Evolutionary conservation across 129 eudicot genomes (phyloP), one percentile per base, ranked within the genome.

Genomic region (Flaveria sonorensis): DNA sequence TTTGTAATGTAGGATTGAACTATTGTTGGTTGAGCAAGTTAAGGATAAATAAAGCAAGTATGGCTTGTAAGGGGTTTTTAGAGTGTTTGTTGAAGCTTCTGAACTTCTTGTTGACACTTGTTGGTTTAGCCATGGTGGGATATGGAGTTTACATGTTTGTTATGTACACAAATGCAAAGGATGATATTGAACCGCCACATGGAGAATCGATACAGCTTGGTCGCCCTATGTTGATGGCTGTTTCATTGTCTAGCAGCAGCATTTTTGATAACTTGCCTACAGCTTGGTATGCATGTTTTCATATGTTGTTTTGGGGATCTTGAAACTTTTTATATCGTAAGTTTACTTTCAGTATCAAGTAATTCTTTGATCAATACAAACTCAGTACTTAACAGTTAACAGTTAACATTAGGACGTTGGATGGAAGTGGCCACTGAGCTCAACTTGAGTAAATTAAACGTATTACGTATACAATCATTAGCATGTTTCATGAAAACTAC

Each of bases 21-120:
- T 0, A 21, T 79, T 46, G 28, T 71, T 61, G 72, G 14, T 71
- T 19, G 71, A 79, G 77, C 10, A 62, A 48, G n/a, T 18, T 36
- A 3, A 64, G 47, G 21, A 39, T 10, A 76, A 50, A 18, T 8
- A 20, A 24, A 59, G 4, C 14, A 56, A 73, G 68, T 72, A 87
- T 90, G 98, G 93, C 82, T 72, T 93, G 98, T 86, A 88, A 81
- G 76, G 98, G 98, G 68, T 91, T 76, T 74, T 85, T 86, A 86
- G 97, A 90, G 81, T 93, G 96, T 84, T 51, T 93, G 45, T 71
- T 93, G 89, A 93, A 87, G 96, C 84, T 89, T 75, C 71, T 93
- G 56, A 93, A 93, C 86, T 89, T 93, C 83, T 81, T 93, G 79
- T 79, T 93, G 74, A 87, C 92, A 26, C 85, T 93, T 13, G 69